phyloP scores from a whole-genome alignment of 2,329 filamentous ascomycete species.

The Penicillium palitans region DNA sequence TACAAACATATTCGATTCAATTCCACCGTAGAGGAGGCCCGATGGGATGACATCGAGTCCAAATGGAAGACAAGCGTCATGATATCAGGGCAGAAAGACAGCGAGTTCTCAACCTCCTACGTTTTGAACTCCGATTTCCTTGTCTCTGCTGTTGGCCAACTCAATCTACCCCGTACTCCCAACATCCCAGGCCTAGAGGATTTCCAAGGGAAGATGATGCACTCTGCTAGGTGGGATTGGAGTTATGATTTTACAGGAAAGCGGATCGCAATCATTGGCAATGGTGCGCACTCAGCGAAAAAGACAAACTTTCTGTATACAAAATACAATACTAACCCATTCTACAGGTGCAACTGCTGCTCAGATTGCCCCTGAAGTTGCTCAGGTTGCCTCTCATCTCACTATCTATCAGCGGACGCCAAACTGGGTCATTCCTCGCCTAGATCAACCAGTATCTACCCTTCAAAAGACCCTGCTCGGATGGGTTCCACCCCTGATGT shows the following conservation, averaged over 20 bases:
- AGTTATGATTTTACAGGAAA: conserved; percentile 55
- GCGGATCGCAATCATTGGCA: conserved; percentile 60
- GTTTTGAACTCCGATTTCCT: conserved; percentile 58
- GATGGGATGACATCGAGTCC: conserved; percentile 55
- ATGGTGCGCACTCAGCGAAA: conserved; percentile 41
- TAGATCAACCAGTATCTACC: conserved; percentile 49
- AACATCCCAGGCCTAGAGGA: conserved; percentile 50
- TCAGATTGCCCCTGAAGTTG: conserved; percentile 60
- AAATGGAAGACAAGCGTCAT: conserved; percentile 55
- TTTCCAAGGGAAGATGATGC: conserved; percentile 57
- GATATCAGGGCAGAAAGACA: conserved; percentile 55
- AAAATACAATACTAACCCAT: not conserved
- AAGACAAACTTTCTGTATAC: conserved; percentile 1
- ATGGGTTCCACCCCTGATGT: conserved; percentile 54
- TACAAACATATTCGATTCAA: conserved; percentile 61
- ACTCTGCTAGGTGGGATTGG: conserved; percentile 63
- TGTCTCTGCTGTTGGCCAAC: conserved; percentile 59
- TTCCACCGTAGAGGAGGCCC: conserved; percentile 53
- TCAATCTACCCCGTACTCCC: conserved; percentile 56
- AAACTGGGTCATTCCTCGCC: conserved; percentile 59
- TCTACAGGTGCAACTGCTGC: conserved; percentile 55
- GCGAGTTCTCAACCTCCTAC: conserved; percentile 55
- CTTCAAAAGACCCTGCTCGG: conserved; percentile 47
- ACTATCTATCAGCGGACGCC: conserved; percentile 60
- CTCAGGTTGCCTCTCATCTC: conserved; percentile 51